Percentiles rank a stretch among this genome's conserved stretches.
Conservation (phyloP, 148 eudicot genomes). For the Talinum fruticosum region DNA sequence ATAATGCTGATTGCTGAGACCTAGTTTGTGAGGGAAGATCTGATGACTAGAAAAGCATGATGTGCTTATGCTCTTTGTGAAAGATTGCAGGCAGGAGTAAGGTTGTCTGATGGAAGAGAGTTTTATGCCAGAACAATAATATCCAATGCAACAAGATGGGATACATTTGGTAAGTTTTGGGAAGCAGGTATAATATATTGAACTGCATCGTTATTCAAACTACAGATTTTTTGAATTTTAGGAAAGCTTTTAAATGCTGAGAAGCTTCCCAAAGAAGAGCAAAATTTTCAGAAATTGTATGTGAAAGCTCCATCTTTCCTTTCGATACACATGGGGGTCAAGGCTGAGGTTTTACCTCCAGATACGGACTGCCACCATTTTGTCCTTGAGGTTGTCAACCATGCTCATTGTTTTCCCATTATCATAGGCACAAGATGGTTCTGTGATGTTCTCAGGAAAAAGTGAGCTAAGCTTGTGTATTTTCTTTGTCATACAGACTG, state of each 20-base stretch:
- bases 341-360: conserved; percentile 77
- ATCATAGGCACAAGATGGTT: neutral
- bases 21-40: neutral
- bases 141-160: conserved; percentile 99
- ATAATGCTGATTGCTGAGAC: conserved; percentile 1
- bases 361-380: conserved; percentile 98
- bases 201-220: conserved; percentile 2
- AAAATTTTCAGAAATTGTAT: conserved; percentile 76
- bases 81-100: conserved; percentile 71
- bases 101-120: conserved; percentile 78
- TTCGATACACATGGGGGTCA: conserved; percentile 94
- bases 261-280: conserved; percentile 81
- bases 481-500: conserved; percentile 45
- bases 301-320: conserved; percentile 97
- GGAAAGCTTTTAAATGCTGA: conserved; percentile 81
- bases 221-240: conserved; percentile 26
- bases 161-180: conserved; percentile 76
- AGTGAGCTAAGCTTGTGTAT: neutral
- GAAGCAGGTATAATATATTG: neutral
- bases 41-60: neutral
- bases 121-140: conserved; percentile 76
- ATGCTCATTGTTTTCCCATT: neutral
- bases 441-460: neutral
- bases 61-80: conserved; percentile 15
- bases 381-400: conserved; percentile 67